Base-by-base conservation (phyloP, 2,329 filamentous ascomycete species). In the Neopestalotiopsis sp. region DNA sequence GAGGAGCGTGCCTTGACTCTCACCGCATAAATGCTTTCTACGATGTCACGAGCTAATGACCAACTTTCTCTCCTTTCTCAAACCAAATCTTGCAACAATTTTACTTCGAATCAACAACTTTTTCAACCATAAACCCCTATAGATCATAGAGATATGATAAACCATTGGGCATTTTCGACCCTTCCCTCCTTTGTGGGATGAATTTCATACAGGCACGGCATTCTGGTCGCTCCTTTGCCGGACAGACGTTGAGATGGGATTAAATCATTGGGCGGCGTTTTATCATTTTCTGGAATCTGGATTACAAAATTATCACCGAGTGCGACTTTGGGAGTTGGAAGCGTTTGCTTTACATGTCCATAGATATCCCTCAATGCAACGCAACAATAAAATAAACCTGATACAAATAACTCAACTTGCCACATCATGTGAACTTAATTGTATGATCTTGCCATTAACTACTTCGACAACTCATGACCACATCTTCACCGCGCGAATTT, bases 1-100 rank as follows among this genome's bases (percentile, higher is more conserved):
- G 74, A 77, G 14, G 77, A 77, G 67, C 74, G 72, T 2, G 65
- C 73, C 56, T 77, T 10, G 74, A 76, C 75, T 20, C 68, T 69
- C 42, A 72, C 70, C 66, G 66, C 67, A 7, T 64, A 69, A 64
- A 66, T 13, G 9, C 68, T 7, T 53, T 20, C 17, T 53, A 67
- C 70, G 58, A 71, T 65, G 67, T 32, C 30, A 63, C 28, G 58
- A 67, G 40, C 45, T 34, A 38, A 53, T 32, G 57, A 62, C 28
- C 6, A 28, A 5, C 20, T 67, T 61, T 30, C 42, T 34, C 53
- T 40, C 12, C n/a, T 61, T 61, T 30, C 20, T 61, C n/a, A 2
- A 61, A 61, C 28, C 20, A 58, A 58, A 28, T 28, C 4, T 28
- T 28, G 20, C 28, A 24, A 24, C 57, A 59, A 59, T 34, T 17